Evolutionary conservation across 1,139 yeast species (phyloP).

Genomic region (Hyphopichia buzzinii): DNA sequence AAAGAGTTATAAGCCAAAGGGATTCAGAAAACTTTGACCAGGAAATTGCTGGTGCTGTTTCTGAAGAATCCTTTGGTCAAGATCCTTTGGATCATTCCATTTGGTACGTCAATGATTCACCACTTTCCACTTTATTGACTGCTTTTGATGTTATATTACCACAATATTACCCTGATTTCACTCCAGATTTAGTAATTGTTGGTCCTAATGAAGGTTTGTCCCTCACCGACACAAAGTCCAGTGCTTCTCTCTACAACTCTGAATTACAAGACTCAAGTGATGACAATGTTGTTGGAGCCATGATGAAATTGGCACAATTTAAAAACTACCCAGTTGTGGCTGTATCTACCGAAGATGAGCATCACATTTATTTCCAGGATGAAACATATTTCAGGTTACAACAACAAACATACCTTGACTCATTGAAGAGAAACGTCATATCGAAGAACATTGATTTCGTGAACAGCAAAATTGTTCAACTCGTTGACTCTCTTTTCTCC

Average conservation of each 20-base stretch:
- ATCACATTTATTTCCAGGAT: conserved; percentile 33
- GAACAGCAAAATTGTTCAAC: conserved; percentile 19
- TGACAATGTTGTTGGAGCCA: conserved; percentile 12
- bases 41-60: conserved; percentile 1
- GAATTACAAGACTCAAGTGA: conserved; percentile 7
- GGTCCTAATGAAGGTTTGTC: conserved; percentile 39
- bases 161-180: conserved; percentile 22
- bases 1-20: conserved; percentile 15
- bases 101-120: conserved; percentile 41
- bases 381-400: conserved; percentile 22
- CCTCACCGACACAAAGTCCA: conserved; percentile 9
- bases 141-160: conserved; percentile 37
- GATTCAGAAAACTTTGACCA: conserved; percentile 4
- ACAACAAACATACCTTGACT: conserved; percentile 7
- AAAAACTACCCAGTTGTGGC: conserved; percentile 29
- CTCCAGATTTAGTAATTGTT: conserved; percentile 37
- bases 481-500: conserved; percentile 15
- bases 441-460: conserved; percentile 26
- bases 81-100: conserved; percentile 34
- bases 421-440: conserved; percentile 20
- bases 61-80: conserved; percentile 24
- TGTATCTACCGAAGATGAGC: conserved; percentile 26
- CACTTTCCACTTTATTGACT: conserved; percentile 28
- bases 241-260: conserved; percentile 8
- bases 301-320: conserved; percentile 20